phyloP scores from a whole-genome alignment of 257 asterid genomes.

The Perilla frutescens region DNA sequence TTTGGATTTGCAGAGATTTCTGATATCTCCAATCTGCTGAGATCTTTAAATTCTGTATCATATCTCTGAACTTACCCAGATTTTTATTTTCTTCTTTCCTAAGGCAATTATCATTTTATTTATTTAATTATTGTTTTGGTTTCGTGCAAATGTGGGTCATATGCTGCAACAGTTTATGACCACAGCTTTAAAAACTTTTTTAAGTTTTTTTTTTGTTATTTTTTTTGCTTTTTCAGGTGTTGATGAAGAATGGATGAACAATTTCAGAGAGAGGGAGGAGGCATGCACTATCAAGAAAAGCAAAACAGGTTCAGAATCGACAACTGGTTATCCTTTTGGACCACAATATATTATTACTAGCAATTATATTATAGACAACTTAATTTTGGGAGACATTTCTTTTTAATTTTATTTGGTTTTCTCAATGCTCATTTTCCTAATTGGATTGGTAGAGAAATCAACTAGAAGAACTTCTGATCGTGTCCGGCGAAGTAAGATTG shows the following conservation, averaged over 20 bases:
- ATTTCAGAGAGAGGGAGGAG: constrained; percentile 67
- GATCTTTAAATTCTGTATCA: constrained; percentile 44
- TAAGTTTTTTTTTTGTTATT: neutral
- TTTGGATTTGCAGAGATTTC: constrained; percentile 35
- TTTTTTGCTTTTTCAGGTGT: constrained; percentile 77
- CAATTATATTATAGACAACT: constrained; percentile 29
- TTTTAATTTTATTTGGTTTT: neutral
- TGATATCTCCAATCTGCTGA: constrained; percentile 39
- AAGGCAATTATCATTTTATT: constrained; percentile 24
- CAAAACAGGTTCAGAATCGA: constrained; percentile 73
- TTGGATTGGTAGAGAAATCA: constrained; percentile 52
- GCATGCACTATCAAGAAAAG: constrained; percentile 90
- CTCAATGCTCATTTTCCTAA: constrained; percentile 20
- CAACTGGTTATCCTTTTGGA: constrained; percentile 62
- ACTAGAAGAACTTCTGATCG: constrained; percentile 53
- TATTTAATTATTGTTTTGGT: constrained; percentile 14
- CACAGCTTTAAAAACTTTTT: constrained; percentile 55
- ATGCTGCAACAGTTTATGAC: constrained; percentile 47
- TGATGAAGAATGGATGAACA: constrained; percentile 95
- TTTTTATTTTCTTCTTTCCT: constrained; percentile 33
- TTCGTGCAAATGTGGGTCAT: constrained; percentile 56
- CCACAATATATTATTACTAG: constrained; percentile 46
- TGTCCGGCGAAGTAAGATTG: constrained; percentile 63
- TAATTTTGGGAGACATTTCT: neutral
- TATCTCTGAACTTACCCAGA: constrained; percentile 38